Percentiles rank a stretch among this genome's conserved stretches.
Evolutionary conservation across 192 early-diverging fungal genomes (phyloP).

Genomic region (Rhizophagus clarus): DNA sequence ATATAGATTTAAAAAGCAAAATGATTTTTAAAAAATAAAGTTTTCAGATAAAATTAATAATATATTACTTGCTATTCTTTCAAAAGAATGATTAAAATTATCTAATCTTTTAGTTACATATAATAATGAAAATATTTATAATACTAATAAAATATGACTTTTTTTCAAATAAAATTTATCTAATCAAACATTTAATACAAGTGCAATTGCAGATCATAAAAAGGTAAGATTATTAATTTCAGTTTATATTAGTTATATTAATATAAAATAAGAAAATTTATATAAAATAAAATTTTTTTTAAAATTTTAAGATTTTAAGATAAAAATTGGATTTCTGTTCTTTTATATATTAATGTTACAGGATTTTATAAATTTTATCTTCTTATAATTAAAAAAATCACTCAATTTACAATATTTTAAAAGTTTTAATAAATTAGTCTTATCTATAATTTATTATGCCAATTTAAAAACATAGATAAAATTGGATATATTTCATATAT

Average conservation of each 20-base stretch:
- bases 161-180: background rate
- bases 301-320: background rate
- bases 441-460: background rate
- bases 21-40: background rate
- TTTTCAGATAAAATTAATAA: background rate
- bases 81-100: background rate
- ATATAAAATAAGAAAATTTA: too few species aligned
- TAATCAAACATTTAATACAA: background rate
- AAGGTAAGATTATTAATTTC: background rate
- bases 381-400: slow-evolving; percentile 17
- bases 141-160: background rate
- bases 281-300: background rate
- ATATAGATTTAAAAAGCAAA: too few species aligned
- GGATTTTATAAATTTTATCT: background rate
- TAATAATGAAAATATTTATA: background rate
- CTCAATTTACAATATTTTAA: slow-evolving; percentile 1
- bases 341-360: background rate
- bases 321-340: background rate
- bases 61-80: background rate
- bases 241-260: background rate
- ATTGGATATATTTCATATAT: slow-evolving; percentile 1
- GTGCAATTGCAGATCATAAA: background rate
- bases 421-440: background rate
- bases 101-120: background rate
- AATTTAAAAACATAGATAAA: slow-evolving; percentile 9